Percentiles rank a stretch among this genome's conserved stretches.
These are phyloP conservation scores for Penicillium turbatum DNA, from an alignment of 495 filamentous ascomycete genomes.

Conservation along the genomic window DNA sequence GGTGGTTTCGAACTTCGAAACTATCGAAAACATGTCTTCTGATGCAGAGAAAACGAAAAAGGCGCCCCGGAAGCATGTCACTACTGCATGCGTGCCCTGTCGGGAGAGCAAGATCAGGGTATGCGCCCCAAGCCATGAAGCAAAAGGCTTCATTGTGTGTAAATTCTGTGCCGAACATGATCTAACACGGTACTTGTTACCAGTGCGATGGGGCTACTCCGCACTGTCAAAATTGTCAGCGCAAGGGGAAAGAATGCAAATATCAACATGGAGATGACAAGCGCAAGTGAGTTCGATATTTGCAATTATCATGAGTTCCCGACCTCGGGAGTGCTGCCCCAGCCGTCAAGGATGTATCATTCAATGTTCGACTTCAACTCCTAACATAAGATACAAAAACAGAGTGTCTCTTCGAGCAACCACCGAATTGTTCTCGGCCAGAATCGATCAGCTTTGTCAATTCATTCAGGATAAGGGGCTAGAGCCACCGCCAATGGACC, in stretches of 20 bases:
- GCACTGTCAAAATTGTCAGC: conserved; percentile 45
- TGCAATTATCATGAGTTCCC: too few relatives aligned
- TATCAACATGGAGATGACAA: conserved; percentile 50
- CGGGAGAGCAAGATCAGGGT: conserved; percentile 50
- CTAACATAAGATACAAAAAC: conserved; percentile 2
- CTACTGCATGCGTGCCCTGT: conserved; percentile 47
- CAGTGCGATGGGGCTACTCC: conserved; percentile 47
- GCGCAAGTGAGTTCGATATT: conserved; percentile 36
- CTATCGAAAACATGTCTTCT: conserved; percentile 25
- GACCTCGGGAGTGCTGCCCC: too few relatives aligned
- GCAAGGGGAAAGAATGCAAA: conserved; percentile 45
- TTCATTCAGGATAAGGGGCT: conserved; percentile 45
- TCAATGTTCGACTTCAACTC: too few relatives aligned
- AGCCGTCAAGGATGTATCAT: too few relatives aligned
- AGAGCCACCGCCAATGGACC: conserved; percentile 39
- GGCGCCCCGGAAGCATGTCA: conserved; percentile 43
- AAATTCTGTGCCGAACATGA: background rate
- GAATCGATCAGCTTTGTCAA: conserved; percentile 45
- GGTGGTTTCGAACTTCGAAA: background rate
- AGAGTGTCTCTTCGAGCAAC: conserved; percentile 48
- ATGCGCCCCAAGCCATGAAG: conserved; percentile 7
- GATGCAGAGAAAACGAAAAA: conserved; percentile 35
- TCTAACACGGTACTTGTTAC: conserved; percentile 1
- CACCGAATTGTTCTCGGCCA: conserved; percentile 44
- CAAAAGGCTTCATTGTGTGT: background rate